Percentiles rank a stretch among this genome's conserved stretches.
phyloP scores from a whole-genome alignment of 176 grass and related monocot species.

The Chloris gayana region DNA sequence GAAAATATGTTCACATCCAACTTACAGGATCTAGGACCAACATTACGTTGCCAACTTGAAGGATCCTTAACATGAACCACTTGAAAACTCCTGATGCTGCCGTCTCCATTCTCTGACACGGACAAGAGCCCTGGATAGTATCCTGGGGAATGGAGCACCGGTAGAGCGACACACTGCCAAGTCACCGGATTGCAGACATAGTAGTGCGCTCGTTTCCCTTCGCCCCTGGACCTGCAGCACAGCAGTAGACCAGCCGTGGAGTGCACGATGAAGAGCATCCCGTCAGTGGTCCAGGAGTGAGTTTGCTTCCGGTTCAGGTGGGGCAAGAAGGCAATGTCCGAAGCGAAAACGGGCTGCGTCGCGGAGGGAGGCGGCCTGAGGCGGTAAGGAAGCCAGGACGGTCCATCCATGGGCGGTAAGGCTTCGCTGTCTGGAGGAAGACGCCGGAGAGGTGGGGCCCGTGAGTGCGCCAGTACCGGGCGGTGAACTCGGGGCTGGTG shows the following conservation, averaged over 20 bases:
- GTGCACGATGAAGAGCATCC: neutral
- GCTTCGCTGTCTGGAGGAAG: constrained; percentile 1
- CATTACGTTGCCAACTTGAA: neutral
- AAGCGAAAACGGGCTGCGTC: neutral
- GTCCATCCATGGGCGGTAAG: neutral
- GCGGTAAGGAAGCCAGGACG: neutral
- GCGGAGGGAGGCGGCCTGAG: neutral
- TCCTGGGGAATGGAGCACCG: neutral
- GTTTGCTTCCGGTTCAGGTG: neutral
- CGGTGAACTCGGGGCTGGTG: neutral
- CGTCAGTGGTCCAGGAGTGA: neutral
- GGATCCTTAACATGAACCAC: neutral
- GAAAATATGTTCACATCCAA: neutral
- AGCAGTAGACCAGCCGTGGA: neutral
- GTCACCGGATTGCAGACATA: neutral
- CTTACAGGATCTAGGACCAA: neutral
- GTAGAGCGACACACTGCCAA: neutral
- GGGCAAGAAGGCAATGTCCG: neutral
- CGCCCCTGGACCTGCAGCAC: neutral
- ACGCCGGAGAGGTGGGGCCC: neutral
- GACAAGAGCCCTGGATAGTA: neutral
- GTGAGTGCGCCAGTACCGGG: no score
- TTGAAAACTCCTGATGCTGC: neutral
- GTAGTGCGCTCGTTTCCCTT: neutral
- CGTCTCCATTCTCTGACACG: no score